Evolutionary conservation across 768 basidiomycete species (phyloP).

Genomic region (Calocybe gangraenosa): DNA sequence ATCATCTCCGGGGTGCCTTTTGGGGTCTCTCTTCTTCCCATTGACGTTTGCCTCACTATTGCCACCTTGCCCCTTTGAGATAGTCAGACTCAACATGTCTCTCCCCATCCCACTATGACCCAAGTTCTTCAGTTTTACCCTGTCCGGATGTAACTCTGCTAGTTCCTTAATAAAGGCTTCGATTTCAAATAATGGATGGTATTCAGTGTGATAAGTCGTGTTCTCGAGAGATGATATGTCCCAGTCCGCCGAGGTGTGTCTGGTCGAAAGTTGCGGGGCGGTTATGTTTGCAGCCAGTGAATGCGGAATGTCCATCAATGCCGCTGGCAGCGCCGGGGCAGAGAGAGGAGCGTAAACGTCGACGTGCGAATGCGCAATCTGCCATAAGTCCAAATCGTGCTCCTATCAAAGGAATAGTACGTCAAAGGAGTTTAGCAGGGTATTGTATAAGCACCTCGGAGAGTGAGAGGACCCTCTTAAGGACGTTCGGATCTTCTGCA

Average conservation of each 20-base stretch:
- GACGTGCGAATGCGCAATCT: slow-evolving; percentile 37
- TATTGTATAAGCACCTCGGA: slow-evolving; percentile 8
- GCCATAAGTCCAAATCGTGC: slow-evolving; percentile 50
- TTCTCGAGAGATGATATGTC: slow-evolving; percentile 29
- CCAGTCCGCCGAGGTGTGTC: slow-evolving; percentile 31
- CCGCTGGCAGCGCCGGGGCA: slow-evolving; percentile 10
- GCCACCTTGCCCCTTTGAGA: slow-evolving; percentile 30
- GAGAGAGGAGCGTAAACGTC: slow-evolving; percentile 37
- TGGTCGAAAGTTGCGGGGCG: slow-evolving; percentile 2
- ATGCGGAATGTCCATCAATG: slow-evolving; percentile 12
- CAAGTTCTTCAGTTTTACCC: slow-evolving; percentile 39
- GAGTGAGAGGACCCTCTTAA: slow-evolving; percentile 10
- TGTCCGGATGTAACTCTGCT: slow-evolving; percentile 40
- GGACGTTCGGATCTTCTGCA: neutral
- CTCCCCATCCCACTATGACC: slow-evolving; percentile 58
- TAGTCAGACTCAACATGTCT: slow-evolving; percentile 51
- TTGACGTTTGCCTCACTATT: slow-evolving; percentile 1
- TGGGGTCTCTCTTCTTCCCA: slow-evolving; percentile 11
- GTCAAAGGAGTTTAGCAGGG: neutral
- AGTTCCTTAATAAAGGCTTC: slow-evolving; percentile 49
- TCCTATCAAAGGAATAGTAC: slow-evolving; percentile 25
- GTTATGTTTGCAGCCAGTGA: slow-evolving; percentile 13
- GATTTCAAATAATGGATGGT: slow-evolving; percentile 56
- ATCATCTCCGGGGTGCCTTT: slow-evolving; percentile 12
- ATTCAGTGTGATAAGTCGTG: slow-evolving; percentile 37